A percentile compares a stretch with the other conserved stretches of the same genome.
phyloP scores from a whole-genome alignment of 2,329 filamentous ascomycete genomes.

The Colletotrichum tamarilloi region DNA sequence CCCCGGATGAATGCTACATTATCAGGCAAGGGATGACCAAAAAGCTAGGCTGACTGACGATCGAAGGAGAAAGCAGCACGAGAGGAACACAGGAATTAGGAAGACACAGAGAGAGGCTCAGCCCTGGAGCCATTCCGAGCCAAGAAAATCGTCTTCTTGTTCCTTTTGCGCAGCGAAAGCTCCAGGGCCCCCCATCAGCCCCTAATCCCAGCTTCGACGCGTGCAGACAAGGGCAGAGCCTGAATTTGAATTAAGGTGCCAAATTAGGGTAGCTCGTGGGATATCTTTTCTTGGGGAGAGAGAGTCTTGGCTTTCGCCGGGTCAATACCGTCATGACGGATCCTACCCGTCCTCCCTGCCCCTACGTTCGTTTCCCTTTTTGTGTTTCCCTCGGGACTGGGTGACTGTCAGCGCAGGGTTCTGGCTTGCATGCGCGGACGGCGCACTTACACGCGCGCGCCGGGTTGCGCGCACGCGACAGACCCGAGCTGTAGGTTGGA shows the following conservation, averaged over 20 bases:
- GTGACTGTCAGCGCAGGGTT: too few species aligned
- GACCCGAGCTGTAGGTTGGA: not conserved
- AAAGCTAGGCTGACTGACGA: not conserved
- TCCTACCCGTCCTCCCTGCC: too few species aligned
- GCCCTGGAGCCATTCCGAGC: not conserved
- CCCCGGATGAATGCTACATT: not conserved
- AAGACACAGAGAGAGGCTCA: not conserved
- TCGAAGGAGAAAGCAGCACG: not conserved
- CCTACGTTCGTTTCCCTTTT: too few species aligned
- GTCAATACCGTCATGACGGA: constrained; percentile 3
- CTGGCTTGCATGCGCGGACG: not conserved
- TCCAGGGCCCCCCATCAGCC: not conserved
- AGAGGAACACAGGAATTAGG: not conserved
- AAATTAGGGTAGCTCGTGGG: not conserved
- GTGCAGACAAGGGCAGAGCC: not conserved
- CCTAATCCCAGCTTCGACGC: not conserved
- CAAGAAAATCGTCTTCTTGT: too few species aligned
- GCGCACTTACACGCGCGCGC: not conserved
- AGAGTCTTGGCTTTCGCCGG: not conserved
- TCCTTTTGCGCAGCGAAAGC: not conserved
- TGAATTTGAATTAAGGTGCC: not conserved
- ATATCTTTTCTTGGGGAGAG: not conserved
- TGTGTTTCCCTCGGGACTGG: not conserved
- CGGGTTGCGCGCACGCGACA: not conserved
- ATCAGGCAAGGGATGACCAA: not conserved